Conservation (phyloP, 306 rosid species). For the Quercus alba region DNA sequence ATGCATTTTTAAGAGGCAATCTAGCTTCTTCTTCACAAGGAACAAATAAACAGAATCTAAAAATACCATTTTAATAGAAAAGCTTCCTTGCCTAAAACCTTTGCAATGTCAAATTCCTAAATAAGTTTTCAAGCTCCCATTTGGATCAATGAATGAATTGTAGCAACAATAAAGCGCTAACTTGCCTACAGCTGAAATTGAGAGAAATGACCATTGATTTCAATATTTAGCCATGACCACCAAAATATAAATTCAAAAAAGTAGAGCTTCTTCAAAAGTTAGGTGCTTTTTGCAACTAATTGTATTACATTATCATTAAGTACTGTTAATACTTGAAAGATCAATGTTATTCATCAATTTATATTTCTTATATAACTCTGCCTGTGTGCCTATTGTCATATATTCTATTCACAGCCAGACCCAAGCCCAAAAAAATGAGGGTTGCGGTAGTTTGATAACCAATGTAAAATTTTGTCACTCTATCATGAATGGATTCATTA, state of each 20-base stretch:
- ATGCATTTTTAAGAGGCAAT: background rate
- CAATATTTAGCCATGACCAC: background rate
- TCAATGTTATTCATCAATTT: too few relatives aligned
- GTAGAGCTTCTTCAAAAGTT: background rate
- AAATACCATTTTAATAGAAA: background rate
- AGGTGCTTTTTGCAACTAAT: background rate
- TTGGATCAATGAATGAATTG: background rate
- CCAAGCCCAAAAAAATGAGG: too few relatives aligned
- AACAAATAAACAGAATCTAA: background rate
- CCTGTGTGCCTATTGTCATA: too few relatives aligned
- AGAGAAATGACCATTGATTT: background rate
- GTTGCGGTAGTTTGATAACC: too few relatives aligned
- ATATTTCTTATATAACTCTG: too few relatives aligned
- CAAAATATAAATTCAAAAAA: background rate
- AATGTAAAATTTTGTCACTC: too few relatives aligned
- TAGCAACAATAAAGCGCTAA: background rate
- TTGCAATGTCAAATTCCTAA: background rate
- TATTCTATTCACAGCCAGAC: too few relatives aligned
- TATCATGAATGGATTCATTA: too few relatives aligned
- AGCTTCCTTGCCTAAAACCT: background rate
- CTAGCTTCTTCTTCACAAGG: background rate
- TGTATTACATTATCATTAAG: too few relatives aligned
- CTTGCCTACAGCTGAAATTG: background rate
- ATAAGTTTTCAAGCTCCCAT: background rate
- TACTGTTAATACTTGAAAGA: too few relatives aligned